Evolutionary conservation across 1,139 yeast species (phyloP).

Genomic region (Eremothecium cymbalariae): DNA sequence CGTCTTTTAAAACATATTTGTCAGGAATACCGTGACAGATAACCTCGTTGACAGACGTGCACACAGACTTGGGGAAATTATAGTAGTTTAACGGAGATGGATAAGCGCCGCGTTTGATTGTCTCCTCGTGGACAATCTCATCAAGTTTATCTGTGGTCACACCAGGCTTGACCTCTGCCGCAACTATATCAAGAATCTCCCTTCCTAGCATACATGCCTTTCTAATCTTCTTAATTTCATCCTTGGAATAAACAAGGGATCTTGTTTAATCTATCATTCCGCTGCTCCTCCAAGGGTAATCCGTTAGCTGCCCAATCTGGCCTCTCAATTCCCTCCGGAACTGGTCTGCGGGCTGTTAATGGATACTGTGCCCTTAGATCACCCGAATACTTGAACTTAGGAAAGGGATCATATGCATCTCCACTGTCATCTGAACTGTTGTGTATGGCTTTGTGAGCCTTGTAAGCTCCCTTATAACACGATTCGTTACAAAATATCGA

Average conservation of each 20-base stretch:
- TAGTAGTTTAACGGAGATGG: conserved; percentile 95
- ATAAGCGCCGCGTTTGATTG: conserved; percentile 81
- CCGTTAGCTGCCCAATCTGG: conserved; percentile 89
- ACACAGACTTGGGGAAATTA: conserved; percentile 85
- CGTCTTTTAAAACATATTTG: conserved; percentile 74
- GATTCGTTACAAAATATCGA: conserved; percentile 72
- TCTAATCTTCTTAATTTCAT: conserved; percentile 66
- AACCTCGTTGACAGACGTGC: conserved; percentile 90
- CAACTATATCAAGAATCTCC: conserved; percentile 82
- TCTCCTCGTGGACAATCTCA: conserved; percentile 75
- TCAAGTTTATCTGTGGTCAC: conserved; percentile 92
- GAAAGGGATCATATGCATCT: conserved; percentile 76
- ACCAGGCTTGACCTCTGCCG: conserved; percentile 76
- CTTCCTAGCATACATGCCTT: conserved; percentile 70
- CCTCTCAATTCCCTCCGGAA: conserved; percentile 61
- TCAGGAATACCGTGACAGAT: conserved; percentile 98
- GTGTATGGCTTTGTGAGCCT: conserved; percentile 45
- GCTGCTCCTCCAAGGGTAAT: conserved; percentile 68
- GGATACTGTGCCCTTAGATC: conserved; percentile 74
- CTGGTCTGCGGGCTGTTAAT: conserved; percentile 55
- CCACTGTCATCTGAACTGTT: conserved; percentile 35
- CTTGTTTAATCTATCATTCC: conserved; percentile 58
- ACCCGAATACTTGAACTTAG: conserved; percentile 68
- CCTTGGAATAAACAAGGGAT: conserved; percentile 54
- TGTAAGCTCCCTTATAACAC: conserved; percentile 78